Base-by-base conservation (phyloP, 2,329 filamentous ascomycete species). In the Decorospora gaudefroyi region DNA sequence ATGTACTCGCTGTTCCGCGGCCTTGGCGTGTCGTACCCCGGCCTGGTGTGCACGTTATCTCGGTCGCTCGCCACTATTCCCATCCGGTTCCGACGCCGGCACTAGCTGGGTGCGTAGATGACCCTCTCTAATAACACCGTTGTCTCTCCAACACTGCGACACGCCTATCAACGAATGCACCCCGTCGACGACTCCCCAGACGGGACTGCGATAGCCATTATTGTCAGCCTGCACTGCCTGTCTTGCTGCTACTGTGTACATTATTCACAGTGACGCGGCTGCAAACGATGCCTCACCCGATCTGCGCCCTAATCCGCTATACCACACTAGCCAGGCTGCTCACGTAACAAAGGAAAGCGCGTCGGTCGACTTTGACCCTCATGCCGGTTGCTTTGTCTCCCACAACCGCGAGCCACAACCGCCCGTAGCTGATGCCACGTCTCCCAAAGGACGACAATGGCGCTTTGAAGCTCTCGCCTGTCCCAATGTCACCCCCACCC, bases 211-310 rank as follows among this genome's bases (percentile, higher is more conserved):
- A 23, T 23, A 23, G 21, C 21, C 21, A 23, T 6, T 16, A 21
- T 34, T 12, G 31, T 15, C 11, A 15, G 22, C 27, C 19, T 27
- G 33, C 13, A 16, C 25, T 22, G 28, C 30, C 25, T 29, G 23
- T 12, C 19, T 21, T 18, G 3, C 21, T 18, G 31, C 38, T 18
- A 19, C 25, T 9, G 16, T 15, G 11, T 33, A 11, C 41, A 34
- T 21, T 26, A 27, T 22, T 15, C 13, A 12, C 29, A 36, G 17
- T 18, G 22, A 22, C 37, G 32, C 41, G 26, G n/a, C n/a, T n/a
- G 54, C 56, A 55, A 56, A 59, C 54, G 45, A 51, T 45, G 42
- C 42, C 23, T 22, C 51, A 49, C 34, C 36, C 36, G 43, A 38
- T 43, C 23, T 35, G 25, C 42, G 47, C 31, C 46, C 57, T 56